Percentiles rank a stretch among this genome's conserved stretches.
Evolutionary conservation across 306 rosid species (phyloP).

Genomic region (Urtica urens): DNA sequence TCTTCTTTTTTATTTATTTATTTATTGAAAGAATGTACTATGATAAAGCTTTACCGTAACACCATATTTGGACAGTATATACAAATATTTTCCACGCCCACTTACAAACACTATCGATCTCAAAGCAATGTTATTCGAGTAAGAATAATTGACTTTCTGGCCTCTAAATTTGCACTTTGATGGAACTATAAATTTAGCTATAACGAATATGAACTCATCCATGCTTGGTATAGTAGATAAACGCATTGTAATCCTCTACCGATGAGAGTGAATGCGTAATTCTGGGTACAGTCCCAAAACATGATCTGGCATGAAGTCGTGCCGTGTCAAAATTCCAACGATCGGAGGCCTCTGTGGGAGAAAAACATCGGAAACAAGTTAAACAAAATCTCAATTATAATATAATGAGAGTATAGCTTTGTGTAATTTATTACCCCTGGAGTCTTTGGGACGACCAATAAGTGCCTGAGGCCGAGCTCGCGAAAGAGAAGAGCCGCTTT

Average conservation of each 20-base stretch:
- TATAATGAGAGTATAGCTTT: background rate
- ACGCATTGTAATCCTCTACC: conserved; percentile 16
- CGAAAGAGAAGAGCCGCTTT: conserved; percentile 66
- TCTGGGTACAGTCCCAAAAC: conserved; percentile 57
- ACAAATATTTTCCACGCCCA: too few species aligned
- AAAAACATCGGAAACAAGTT: background rate
- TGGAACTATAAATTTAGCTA: too few species aligned
- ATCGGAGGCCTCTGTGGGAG: conserved; percentile 69
- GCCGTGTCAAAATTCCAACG: conserved; percentile 79
- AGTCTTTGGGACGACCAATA: conserved; percentile 55
- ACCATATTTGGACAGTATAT: too few species aligned
- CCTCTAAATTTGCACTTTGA: too few species aligned
- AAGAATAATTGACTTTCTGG: too few species aligned
- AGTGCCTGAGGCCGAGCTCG: conserved; percentile 58
- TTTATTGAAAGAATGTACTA: too few species aligned
- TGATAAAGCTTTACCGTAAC: too few species aligned
- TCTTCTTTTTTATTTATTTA: too few species aligned
- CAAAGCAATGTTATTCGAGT: too few species aligned
- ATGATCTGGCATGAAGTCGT: conserved; percentile 86
- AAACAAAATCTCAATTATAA: background rate
- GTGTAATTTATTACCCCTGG: conserved; percentile 39
- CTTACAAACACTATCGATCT: too few species aligned
- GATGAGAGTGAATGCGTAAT: conserved; percentile 21
- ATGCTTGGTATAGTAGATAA: background rate
- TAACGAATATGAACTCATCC: too few species aligned